Base-by-base conservation (phyloP, 2,329 filamentous ascomycete species). In the Penicillium rolfsii region DNA sequence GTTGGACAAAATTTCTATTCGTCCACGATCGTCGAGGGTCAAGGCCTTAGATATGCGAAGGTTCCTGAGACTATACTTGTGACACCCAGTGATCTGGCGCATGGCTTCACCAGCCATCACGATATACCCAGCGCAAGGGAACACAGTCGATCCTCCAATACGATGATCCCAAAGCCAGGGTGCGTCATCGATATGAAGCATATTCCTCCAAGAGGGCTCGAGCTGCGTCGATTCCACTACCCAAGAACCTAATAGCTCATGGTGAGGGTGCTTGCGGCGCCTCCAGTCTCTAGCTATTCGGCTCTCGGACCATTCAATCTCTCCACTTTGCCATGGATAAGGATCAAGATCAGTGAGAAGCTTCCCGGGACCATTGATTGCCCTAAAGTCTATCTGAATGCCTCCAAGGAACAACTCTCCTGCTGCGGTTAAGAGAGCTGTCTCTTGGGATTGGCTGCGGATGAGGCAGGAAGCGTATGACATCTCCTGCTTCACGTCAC, bases 121-220 rank as follows among this genome's bases (percentile, higher is more conserved):
- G 24, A 71, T 49, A 54, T 72, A 73, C 0, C 63, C 70, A 0
- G 70, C 70, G 6, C 60, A 63, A 1, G 71, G 71, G 38, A 72
- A 73, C 5, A 71, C 58, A 12, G 69, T 57, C 2, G 67, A 55
- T 0, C 48, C 62, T 24, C 64, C 55, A 11, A 75, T 58, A 2
- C 65, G 52, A 59, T 77, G 74, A 26, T 76, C 72, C 0, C 49
- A 43, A 9, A 77, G 56, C 74, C 75, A 77, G 0, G 72, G 63
- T 0, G 70, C 62, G 40, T 74, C 65, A 1, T 63, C 57, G 0
- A 72, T 41, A 0, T 66, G 60, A 1, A 77, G 53, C 7, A 68
- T 26, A 36, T 75, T 72, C 28, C 73, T 54, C 74, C 74, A 76
- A 0, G 56, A 58, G 19, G 67, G 70, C 35, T 68, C 67, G 11